Conservation (phyloP, 2,329 filamentous ascomycete species). For the Ophioceras dolichostomum region DNA sequence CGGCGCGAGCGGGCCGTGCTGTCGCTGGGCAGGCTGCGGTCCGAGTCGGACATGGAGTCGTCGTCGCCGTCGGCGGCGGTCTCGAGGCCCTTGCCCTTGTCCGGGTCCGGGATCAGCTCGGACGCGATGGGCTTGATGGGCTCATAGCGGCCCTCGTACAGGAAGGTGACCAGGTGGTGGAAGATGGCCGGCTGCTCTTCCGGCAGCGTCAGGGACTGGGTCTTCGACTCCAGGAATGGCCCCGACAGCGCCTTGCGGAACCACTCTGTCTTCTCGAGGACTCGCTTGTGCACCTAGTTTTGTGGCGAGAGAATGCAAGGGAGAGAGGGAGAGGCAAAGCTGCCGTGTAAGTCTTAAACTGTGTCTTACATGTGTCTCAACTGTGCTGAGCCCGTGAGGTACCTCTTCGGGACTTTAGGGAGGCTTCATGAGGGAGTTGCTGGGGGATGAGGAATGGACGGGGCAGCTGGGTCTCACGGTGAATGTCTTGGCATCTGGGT, state of each 20-base stretch:
- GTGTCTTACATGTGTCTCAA: no score
- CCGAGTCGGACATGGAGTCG: constrained; percentile 7
- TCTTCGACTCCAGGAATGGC: constrained; percentile 29
- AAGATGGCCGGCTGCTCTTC: constrained; percentile 39
- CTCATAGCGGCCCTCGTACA: constrained; percentile 33
- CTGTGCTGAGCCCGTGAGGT: no score
- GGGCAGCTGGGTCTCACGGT: no score
- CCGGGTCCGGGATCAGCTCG: constrained; percentile 21
- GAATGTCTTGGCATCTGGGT: constrained; percentile 29
- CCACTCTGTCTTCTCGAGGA: constrained; percentile 33
- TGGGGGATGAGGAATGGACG: no score
- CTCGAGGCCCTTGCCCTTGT: constrained; percentile 29
- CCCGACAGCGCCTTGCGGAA: constrained; percentile 36
- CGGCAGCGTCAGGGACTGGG: constrained; percentile 33
- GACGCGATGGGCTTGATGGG: constrained; percentile 30
- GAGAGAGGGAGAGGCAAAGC: neutral
- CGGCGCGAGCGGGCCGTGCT: constrained; percentile 20
- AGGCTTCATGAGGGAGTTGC: no score
- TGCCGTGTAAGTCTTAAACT: neutral
- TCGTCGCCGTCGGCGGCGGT: constrained; percentile 17
- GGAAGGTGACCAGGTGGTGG: constrained; percentile 36
- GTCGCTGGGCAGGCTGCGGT: constrained; percentile 21
- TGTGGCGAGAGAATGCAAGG: neutral
- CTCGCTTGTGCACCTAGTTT: constrained; percentile 34
- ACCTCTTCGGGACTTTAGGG: no score